These are phyloP conservation scores for Amanita muscaria DNA, from an alignment of 768 basidiomycete species.

Conservation along the genomic window DNA sequence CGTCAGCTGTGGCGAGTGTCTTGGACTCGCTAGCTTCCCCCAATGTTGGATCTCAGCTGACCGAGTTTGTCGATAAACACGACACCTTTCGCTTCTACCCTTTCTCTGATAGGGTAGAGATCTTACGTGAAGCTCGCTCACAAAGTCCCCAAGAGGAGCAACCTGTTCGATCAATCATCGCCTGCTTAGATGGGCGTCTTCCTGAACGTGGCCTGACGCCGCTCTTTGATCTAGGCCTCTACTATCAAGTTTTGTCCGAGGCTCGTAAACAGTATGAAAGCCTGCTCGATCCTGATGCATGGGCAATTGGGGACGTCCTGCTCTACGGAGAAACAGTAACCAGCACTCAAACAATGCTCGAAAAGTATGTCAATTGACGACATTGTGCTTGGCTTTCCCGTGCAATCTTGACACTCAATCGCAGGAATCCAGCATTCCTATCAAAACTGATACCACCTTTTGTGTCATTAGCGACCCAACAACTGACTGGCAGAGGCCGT, in stretches of 20 bases:
- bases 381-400: slow-evolving; percentile 1
- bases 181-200: slow-evolving; percentile 37
- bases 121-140: slow-evolving; percentile 23
- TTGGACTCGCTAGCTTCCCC: slow-evolving; percentile 29
- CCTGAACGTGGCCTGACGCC: slow-evolving; percentile 53
- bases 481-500: slow-evolving; percentile 82
- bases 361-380: slow-evolving; percentile 67
- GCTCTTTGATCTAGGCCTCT: slow-evolving; percentile 58
- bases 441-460: slow-evolving; percentile 63
- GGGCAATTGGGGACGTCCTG: slow-evolving; percentile 69
- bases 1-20: slow-evolving; percentile 30
- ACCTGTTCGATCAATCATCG: slow-evolving; percentile 46
- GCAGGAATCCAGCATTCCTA: slow-evolving; percentile 71
- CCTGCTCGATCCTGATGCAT: slow-evolving; percentile 19
- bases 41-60: slow-evolving; percentile 20
- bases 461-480: slow-evolving; percentile 79
- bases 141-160: slow-evolving; percentile 17
- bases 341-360: slow-evolving; percentile 91
- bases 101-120: slow-evolving; percentile 21
- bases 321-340: slow-evolving; percentile 87
- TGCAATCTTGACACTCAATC: slow-evolving; percentile 1
- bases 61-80: slow-evolving; percentile 50
- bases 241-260: slow-evolving; percentile 44
- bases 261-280: slow-evolving; percentile 21
- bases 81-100: slow-evolving; percentile 63